Conservation (phyloP, 352 stramenopile genomes). For the Phytophthora chlamydospora region DNA sequence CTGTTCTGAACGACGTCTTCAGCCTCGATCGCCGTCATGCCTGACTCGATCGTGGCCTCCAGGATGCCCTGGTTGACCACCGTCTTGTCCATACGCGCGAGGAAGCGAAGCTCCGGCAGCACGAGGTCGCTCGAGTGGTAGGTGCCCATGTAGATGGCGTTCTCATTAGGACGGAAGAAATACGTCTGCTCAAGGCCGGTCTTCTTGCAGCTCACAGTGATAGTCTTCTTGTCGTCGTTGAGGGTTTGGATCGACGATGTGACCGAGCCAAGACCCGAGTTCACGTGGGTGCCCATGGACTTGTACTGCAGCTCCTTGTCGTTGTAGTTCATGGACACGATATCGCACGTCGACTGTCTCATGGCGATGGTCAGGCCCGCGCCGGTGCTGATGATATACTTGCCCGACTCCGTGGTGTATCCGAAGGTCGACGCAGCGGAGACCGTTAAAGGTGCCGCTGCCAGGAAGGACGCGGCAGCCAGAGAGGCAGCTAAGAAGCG, state of each 20-base stretch:
- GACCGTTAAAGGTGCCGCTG: constrained; percentile 12
- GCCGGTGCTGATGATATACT: constrained; percentile 45
- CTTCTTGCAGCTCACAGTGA: constrained; percentile 43
- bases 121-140: constrained; percentile 40
- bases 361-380: constrained; percentile 45
- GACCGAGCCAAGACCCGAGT: constrained; percentile 46
- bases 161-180: constrained; percentile 55
- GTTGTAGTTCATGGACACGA: constrained; percentile 48
- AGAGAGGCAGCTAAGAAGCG: constrained; percentile 10
- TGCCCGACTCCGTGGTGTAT: constrained; percentile 39
- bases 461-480: constrained; percentile 2
- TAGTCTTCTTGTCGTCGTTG: constrained; percentile 40
- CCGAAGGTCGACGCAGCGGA: constrained; percentile 38
- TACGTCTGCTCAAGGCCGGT: constrained; percentile 53
- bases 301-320: constrained; percentile 49
- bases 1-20: constrained; percentile 44
- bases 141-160: constrained; percentile 55
- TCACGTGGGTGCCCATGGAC: constrained; percentile 47
- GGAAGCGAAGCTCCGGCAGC: constrained; percentile 55
- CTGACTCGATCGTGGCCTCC: constrained; percentile 43
- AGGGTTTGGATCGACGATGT: constrained; percentile 40
- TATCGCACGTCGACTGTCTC: constrained; percentile 50
- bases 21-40: constrained; percentile 43
- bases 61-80: constrained; percentile 38
- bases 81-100: constrained; percentile 44